Evolutionary conservation across 768 basidiomycete species (phyloP).

Genomic region (Zangia roseola): DNA sequence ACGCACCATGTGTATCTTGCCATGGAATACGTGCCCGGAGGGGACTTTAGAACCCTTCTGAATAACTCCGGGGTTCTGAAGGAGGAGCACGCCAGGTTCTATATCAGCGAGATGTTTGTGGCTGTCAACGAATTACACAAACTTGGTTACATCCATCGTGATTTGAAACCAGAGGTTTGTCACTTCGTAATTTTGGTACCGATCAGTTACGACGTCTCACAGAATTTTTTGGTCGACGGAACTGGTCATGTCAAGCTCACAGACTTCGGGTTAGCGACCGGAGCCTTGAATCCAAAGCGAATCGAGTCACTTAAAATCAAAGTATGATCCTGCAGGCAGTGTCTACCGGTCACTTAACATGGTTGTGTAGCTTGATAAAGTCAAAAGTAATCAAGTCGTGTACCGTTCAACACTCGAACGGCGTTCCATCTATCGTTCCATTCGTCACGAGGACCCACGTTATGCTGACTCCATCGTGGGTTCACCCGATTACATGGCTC

Average conservation of each 20-base stretch:
- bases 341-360: neutral
- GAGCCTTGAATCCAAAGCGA: constrained; percentile 88
- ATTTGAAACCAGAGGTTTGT: constrained; percentile 92
- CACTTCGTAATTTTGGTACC: neutral
- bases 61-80: constrained; percentile 98
- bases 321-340: constrained; percentile 39
- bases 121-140: constrained; percentile 93
- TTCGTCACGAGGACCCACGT: constrained; percentile 85
- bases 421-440: constrained; percentile 90
- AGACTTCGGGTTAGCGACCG: constrained; percentile 97
- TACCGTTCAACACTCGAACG: constrained; percentile 92
- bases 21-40: constrained; percentile 99
- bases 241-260: constrained; percentile 97
- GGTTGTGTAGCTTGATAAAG: constrained; percentile 78
- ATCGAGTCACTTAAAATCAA: constrained; percentile 95
- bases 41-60: constrained; percentile 95
- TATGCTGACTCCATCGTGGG: constrained; percentile 98
- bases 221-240: constrained; percentile 97
- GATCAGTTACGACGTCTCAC: neutral
- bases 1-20: constrained; percentile 88
- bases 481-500: constrained; percentile 98
- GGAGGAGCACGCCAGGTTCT: constrained; percentile 95
- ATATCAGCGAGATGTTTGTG: constrained; percentile 97
- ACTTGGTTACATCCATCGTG: constrained; percentile 97
- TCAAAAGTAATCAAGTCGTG: constrained; percentile 88